A percentile compares a stretch with the other conserved stretches of the same genome.
Conservation (phyloP, 805 yeast species). For the Lipomyces japonicus region DNA sequence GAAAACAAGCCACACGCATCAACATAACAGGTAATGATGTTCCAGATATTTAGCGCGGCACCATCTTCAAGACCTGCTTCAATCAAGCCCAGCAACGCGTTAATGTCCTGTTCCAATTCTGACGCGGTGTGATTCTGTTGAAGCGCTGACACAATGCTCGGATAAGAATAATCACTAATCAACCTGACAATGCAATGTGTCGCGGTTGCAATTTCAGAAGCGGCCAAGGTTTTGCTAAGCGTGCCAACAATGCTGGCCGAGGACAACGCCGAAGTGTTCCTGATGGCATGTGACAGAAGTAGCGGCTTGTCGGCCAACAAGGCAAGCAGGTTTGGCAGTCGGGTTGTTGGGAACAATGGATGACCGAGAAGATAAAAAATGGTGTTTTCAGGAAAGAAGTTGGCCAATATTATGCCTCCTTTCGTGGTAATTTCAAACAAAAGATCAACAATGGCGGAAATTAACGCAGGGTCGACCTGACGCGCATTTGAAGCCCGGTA, state of each 20-base stretch:
- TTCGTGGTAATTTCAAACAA: constrained; percentile 30
- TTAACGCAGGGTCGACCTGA: constrained; percentile 29
- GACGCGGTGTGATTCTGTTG: neutral
- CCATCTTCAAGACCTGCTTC: neutral
- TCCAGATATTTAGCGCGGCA: constrained; percentile 9
- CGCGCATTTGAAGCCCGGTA: constrained; percentile 17
- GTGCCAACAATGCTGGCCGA: constrained; percentile 1
- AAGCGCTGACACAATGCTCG: constrained; percentile 7
- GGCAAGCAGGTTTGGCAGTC: constrained; percentile 53
- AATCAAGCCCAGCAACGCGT: neutral
- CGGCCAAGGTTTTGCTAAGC: neutral
- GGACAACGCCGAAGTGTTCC: constrained; percentile 4
- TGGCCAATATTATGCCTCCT: constrained; percentile 31
- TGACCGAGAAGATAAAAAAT: constrained; percentile 77
- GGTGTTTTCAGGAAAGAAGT: constrained; percentile 50
- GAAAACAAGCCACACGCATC: constrained; percentile 21
- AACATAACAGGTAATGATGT: constrained; percentile 17
- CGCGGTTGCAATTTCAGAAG: neutral
- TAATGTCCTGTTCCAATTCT: constrained; percentile 7
- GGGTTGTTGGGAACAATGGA: constrained; percentile 71
- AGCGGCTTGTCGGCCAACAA: constrained; percentile 43
- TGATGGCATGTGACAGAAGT: constrained; percentile 3
- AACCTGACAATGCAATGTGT: constrained; percentile 2
- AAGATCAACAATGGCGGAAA: constrained; percentile 31
- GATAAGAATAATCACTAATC: constrained; percentile 12